Evolutionary conservation across 495 filamentous ascomycete genomes (phyloP).

Genomic region (Xylaria cubensis): DNA sequence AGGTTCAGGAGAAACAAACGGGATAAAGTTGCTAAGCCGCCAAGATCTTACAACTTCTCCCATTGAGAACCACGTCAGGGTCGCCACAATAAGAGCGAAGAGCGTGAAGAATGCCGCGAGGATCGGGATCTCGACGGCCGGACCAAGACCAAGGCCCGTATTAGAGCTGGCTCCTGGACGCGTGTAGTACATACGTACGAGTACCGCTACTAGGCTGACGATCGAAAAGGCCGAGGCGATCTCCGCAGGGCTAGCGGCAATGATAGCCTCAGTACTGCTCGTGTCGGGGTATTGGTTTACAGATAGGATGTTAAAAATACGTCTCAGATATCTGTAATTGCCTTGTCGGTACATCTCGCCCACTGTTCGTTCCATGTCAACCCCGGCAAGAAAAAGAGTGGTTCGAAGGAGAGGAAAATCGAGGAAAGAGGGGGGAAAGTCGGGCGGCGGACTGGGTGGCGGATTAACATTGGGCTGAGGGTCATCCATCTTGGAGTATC

Average conservation of each 20-base stretch:
- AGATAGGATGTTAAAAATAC: neutral
- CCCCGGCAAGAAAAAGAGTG: neutral
- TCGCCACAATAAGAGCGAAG: neutral
- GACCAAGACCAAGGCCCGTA: neutral
- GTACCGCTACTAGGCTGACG: neutral
- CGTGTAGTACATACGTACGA: neutral
- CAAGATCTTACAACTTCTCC: neutral
- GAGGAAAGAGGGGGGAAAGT: neutral
- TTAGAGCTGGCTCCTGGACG: neutral
- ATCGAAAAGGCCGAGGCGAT: neutral
- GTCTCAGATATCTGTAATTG: neutral
- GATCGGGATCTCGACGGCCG: neutral
- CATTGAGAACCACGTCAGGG: neutral
- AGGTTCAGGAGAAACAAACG: neutral
- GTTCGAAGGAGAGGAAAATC: neutral
- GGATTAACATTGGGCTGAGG: neutral
- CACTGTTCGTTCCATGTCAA: neutral
- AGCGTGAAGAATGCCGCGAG: neutral
- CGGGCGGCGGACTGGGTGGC: neutral
- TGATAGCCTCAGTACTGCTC: neutral
- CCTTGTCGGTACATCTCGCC: neutral
- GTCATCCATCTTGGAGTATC: neutral
- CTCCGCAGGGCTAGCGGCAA: neutral
- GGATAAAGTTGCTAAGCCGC: neutral
- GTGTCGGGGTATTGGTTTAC: neutral